Conservation (phyloP, 108 stramenopile genomes). For the Cyclotella distinguenda region DNA sequence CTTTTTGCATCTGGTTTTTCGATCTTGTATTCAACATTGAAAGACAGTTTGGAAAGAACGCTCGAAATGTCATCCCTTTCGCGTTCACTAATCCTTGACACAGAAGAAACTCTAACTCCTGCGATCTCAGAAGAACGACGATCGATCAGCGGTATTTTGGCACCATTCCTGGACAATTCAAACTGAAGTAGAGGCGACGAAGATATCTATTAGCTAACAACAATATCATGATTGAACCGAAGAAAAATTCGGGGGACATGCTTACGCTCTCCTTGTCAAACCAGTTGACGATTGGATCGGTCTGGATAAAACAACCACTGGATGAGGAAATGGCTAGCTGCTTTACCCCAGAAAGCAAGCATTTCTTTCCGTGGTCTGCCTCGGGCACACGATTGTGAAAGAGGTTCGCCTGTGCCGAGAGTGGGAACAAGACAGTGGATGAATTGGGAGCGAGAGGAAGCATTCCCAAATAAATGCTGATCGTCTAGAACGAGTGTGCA, state of each 20-base stretch:
- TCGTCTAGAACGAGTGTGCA: conserved; percentile 1
- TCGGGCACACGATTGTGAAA: background rate
- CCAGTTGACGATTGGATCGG: conserved; percentile 4
- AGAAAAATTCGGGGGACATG: too few species aligned
- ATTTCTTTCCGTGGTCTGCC: background rate
- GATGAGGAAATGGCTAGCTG: background rate
- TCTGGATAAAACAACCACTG: background rate
- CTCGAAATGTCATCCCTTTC: background rate
- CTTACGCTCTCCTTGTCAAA: conserved; percentile 16
- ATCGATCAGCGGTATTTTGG: background rate
- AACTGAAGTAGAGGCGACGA: too few species aligned
- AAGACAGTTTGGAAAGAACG: background rate
- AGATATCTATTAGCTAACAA: too few species aligned
- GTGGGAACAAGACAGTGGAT: background rate
- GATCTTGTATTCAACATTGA: conserved; percentile 12
- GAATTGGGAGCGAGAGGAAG: background rate
- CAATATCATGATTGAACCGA: too few species aligned
- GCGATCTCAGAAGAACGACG: conserved; percentile 1
- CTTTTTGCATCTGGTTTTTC: conserved; percentile 1
- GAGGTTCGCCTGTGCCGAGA: background rate
- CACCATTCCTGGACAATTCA: background rate
- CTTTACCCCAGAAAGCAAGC: conserved; percentile 2
- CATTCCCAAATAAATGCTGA: background rate
- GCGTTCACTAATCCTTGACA: background rate
- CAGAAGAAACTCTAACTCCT: conserved; percentile 1